Base-by-base conservation (phyloP, 2,329 filamentous ascomycete genomes). In the Dothistroma pini region DNA sequence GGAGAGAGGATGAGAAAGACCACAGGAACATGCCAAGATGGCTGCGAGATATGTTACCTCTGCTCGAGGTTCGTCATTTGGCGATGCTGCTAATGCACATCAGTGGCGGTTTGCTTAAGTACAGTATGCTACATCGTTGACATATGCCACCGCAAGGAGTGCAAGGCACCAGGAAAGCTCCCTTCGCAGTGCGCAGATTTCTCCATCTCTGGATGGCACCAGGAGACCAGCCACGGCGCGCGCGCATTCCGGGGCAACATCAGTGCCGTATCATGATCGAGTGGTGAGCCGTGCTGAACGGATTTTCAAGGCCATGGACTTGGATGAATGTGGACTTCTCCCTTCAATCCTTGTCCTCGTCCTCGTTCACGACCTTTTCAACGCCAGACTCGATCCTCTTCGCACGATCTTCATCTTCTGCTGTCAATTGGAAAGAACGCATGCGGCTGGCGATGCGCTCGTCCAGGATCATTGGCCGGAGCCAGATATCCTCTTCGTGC, bases 391-490 rank as follows among this genome's bases (percentile, higher is more conserved):
- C 68, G 32, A 74, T 65, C 59, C 79, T 77, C 51, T 81, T 79
- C 0, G 88, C 88, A 59, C 86, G 83, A 38, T 83, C 84, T 74
- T 93, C 89, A 38, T 92, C 88, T 61, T 89, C 89, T 0, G 84
- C 78, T 12, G 76, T 79, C 25, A 96, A 77, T 72, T 89, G 83
- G 70, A 95, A 96, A 57, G 84, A 85, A 59, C 89, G 83, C 93
- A 97, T 97, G 57, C 91, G 86, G 70, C 82, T 81, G 5, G 84
- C 84, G 63, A 97, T 87, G 41, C 93, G 84, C 12, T 85, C 78
- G 73, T 99, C 93, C 10, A 96, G 73, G 1, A 89, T 86, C 56
- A 97, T 79, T 3, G 66, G 65, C 57, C 88, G 85, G 9, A 89
- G 75, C 90, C 91, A 96, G 54, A 93, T 87, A 69, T 84, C 85